Percentiles rank a stretch among this genome's conserved stretches.
Conservation (phyloP, 345 rosid species). For the Excoecaria agallocha region DNA sequence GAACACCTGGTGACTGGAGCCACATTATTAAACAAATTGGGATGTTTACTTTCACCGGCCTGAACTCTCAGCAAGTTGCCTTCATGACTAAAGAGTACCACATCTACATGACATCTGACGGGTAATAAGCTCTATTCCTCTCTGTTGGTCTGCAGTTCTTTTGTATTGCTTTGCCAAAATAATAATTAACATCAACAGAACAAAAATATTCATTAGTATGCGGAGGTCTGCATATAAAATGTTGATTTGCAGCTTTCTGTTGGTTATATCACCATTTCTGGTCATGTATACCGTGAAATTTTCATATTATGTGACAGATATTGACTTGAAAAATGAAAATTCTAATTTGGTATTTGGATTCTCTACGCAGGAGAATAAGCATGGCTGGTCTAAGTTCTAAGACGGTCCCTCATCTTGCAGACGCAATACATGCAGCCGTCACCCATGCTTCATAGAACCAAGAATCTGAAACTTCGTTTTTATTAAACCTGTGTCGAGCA, state of each 20-base stretch:
- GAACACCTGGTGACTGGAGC: conserved; percentile 61
- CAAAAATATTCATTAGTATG: not conserved
- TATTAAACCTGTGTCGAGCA: not conserved
- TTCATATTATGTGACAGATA: not conserved
- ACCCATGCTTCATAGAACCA: conserved; percentile 16
- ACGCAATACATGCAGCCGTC: conserved; percentile 48
- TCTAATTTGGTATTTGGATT: not conserved
- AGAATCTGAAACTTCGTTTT: not conserved
- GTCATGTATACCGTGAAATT: not conserved
- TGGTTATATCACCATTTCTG: not conserved
- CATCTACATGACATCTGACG: conserved; percentile 56
- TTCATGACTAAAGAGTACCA: conserved; percentile 51
- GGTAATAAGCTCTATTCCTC: conserved; percentile 29
- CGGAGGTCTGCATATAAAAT: not conserved
- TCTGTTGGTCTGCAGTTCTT: not conserved
- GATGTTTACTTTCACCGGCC: conserved; percentile 48
- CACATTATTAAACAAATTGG: conserved; percentile 52
- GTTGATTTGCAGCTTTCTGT: not conserved
- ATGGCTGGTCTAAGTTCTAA: conserved; percentile 48
- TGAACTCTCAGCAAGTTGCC: conserved; percentile 43
- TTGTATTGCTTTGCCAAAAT: not conserved
- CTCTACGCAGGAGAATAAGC: conserved; percentile 49
- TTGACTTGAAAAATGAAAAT: not conserved
- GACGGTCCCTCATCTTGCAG: conserved; percentile 43
- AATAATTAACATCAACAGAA: not conserved